These are phyloP conservation scores for Apiospora malaysiana DNA, from an alignment of 2,329 filamentous ascomycete species.

Conservation along the genomic window DNA sequence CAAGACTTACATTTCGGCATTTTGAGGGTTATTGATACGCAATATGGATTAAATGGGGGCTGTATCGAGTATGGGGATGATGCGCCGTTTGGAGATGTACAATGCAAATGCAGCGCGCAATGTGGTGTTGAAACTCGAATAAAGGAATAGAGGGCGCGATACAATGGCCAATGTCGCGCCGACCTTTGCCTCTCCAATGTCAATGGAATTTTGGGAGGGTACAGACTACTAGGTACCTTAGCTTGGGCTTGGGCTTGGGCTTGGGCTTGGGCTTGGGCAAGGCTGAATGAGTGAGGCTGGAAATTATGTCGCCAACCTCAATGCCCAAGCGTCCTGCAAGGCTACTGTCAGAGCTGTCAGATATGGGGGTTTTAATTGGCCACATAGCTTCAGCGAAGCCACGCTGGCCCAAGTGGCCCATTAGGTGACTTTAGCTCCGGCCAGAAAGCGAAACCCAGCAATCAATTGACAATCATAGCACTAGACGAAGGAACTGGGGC, in stretches of 20 bases:
- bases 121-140: not conserved
- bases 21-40: slow-evolving; percentile 45
- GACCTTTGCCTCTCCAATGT: not conserved
- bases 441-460: not conserved
- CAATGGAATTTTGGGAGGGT: slow-evolving; percentile 14
- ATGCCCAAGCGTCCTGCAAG: slow-evolving; percentile 18
- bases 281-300: slow-evolving; percentile 11
- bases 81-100: slow-evolving; percentile 12
- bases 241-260: not conserved
- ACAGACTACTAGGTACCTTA: too few relatives aligned
- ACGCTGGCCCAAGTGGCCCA: slow-evolving; percentile 20
- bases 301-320: not conserved
- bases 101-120: slow-evolving; percentile 16
- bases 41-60: not conserved
- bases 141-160: slow-evolving; percentile 10
- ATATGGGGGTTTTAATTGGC: not conserved
- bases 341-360: not conserved
- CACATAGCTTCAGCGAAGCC: slow-evolving; percentile 9
- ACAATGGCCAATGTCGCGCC: slow-evolving; percentile 16
- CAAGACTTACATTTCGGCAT: slow-evolving; percentile 85
- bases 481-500: slow-evolving; percentile 14
- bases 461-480: slow-evolving; percentile 14
- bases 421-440: slow-evolving; percentile 1
- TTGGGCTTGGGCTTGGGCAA: not conserved
- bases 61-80: not conserved